Percentiles rank a stretch among this genome's conserved stretches.
Evolutionary conservation across 2,329 filamentous ascomycete genomes (phyloP).

Genomic region (Chaetomium olivaceum): DNA sequence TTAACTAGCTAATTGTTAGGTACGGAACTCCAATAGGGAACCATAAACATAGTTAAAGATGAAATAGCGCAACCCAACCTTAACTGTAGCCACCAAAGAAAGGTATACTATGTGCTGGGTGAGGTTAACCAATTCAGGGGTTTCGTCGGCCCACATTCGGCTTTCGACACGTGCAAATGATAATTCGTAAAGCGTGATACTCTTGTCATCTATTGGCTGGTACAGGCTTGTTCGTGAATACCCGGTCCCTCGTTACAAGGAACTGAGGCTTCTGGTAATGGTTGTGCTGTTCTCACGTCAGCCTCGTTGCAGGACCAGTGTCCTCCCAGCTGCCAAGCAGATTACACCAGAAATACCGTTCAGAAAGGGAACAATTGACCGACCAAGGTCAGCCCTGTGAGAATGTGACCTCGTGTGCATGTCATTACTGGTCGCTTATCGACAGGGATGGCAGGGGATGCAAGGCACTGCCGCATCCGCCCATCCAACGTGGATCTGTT

Average conservation of each 20-base stretch:
- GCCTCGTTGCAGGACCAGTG: background rate
- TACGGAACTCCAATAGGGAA: no score
- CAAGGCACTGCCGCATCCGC: background rate
- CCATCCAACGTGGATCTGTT: background rate
- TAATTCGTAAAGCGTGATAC: background rate
- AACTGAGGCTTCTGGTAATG: background rate
- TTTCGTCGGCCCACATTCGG: background rate
- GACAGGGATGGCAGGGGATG: background rate
- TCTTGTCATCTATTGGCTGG: background rate
- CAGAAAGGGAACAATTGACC: background rate
- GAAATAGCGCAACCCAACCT: no score
- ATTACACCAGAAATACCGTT: background rate
- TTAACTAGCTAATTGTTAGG: no score
- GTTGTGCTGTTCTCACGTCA: background rate
- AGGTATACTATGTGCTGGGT: background rate
- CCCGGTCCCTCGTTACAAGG: background rate
- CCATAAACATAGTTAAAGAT: no score
- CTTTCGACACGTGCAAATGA: background rate
- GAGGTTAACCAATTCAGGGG: background rate
- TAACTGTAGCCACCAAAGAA: no score
- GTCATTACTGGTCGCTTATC: background rate
- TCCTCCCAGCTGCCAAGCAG: background rate
- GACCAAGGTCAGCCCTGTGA: background rate
- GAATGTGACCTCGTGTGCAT: background rate
- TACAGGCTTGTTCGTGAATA: background rate